A percentile compares a stretch with the other conserved stretches of the same genome.
Evolutionary conservation across 441 rosid species (phyloP).

Genomic region (Corymbia citriodora): DNA sequence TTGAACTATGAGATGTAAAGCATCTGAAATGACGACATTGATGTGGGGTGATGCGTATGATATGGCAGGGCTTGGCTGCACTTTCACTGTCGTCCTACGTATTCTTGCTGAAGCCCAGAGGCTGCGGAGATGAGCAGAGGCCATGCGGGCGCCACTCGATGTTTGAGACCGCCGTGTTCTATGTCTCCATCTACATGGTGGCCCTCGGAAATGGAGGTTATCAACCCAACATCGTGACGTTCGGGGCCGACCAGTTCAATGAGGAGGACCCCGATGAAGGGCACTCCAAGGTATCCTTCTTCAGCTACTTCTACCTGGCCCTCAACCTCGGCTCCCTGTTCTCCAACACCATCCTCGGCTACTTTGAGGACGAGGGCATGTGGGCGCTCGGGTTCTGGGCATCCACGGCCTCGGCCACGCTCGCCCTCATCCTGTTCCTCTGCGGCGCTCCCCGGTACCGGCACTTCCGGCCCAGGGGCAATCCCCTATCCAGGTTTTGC

Average conservation of each 20-base stretch:
- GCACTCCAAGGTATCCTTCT: conserved; percentile 3
- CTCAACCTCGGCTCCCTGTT: conserved; percentile 7
- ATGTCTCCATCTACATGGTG: conserved; percentile 6
- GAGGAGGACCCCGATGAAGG: conserved; percentile 5
- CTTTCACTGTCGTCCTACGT: background rate
- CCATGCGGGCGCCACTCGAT: conserved; percentile 3
- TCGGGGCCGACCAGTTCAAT: conserved; percentile 7
- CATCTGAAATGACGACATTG: background rate
- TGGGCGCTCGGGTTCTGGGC: conserved; percentile 12
- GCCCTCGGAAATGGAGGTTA: conserved; percentile 10
- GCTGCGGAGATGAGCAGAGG: background rate
- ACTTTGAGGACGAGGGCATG: conserved; percentile 6
- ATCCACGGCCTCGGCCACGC: conserved; percentile 1
- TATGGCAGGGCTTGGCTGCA: background rate
- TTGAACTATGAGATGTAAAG: background rate
- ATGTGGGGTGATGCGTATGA: background rate
- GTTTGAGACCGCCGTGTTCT: background rate
- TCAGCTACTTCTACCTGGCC: conserved; percentile 13
- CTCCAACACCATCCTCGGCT: conserved; percentile 6
- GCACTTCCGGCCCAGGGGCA: background rate
- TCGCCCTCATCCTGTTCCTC: conserved; percentile 7
- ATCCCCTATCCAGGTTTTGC: conserved; percentile 2
- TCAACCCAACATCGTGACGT: conserved; percentile 6
- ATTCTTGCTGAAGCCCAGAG: conserved; percentile 3
- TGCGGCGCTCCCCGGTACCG: conserved; percentile 2